Percentiles rank a stretch among this genome's conserved stretches.
These are phyloP conservation scores for Ehretia macrophylla DNA, from an alignment of 257 asterid genomes.

Conservation along the genomic window DNA sequence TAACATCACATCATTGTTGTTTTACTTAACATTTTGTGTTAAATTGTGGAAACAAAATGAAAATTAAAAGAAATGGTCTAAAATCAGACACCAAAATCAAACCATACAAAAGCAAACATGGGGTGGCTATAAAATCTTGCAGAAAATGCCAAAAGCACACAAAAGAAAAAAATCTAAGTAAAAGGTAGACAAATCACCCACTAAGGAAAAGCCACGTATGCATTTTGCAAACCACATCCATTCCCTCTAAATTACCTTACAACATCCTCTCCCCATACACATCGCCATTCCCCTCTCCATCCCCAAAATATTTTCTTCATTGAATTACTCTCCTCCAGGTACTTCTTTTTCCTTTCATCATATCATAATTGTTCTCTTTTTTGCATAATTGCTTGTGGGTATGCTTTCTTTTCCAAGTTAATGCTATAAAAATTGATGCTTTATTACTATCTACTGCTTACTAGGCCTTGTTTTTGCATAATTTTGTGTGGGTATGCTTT, in stretches of 20 bases:
- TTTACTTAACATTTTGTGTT: no score
- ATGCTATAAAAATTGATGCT: background rate
- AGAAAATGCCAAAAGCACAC: constrained; percentile 12
- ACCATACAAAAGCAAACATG: no score
- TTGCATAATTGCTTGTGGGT: background rate
- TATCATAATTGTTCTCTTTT: background rate
- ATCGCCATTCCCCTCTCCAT: constrained; percentile 2
- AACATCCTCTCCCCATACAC: constrained; percentile 9
- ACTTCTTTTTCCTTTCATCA: constrained; percentile 8
- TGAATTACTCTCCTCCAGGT: constrained; percentile 35
- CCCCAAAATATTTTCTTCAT: constrained; percentile 9
- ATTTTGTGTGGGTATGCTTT: no score
- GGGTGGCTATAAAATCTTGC: background rate
- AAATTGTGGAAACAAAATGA: background rate
- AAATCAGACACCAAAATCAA: background rate
- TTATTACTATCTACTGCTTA: no score
- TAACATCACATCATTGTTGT: no score
- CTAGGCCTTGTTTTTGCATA: no score
- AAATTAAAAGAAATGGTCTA: background rate
- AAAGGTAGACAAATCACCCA: constrained; percentile 27
- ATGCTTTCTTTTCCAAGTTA: background rate
- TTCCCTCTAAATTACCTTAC: constrained; percentile 41
- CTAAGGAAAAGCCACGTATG: constrained; percentile 49
- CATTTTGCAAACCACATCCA: constrained; percentile 52
- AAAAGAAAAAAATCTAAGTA: constrained; percentile 17